Conservation (phyloP, 129 eudicot species). For the Flaveria robusta region DNA sequence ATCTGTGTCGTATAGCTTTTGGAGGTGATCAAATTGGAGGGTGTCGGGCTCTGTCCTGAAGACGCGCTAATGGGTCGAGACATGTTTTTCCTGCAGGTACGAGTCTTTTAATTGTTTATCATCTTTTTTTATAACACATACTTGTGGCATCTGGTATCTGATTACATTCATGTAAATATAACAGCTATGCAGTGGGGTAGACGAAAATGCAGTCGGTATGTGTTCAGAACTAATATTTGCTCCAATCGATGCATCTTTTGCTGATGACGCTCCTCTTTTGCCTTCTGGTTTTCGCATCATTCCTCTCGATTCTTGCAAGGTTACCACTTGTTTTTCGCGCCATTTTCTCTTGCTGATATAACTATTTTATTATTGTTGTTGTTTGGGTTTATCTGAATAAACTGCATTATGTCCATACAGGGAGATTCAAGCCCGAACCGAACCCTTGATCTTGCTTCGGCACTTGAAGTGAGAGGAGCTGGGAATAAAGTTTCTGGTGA, state of each 20-base stretch:
- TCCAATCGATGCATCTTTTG: slow-evolving; percentile 12
- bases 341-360: neutral
- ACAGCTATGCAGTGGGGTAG: slow-evolving; percentile 18
- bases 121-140: neutral
- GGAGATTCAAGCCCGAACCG: slow-evolving; percentile 62
- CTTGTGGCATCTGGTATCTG: neutral
- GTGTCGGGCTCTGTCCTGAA: slow-evolving; percentile 58
- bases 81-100: slow-evolving; percentile 78
- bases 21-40: slow-evolving; percentile 85
- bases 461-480: slow-evolving; percentile 67
- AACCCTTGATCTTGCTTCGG: slow-evolving; percentile 77
- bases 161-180: neutral
- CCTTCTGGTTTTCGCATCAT: slow-evolving; percentile 18
- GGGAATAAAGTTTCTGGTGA: slow-evolving; percentile 49
- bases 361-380: neutral
- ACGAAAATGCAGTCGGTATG: slow-evolving; percentile 10
- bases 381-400: neutral
- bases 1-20: slow-evolving; percentile 47
- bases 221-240: slow-evolving; percentile 12
- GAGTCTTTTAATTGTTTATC: neutral
- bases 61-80: slow-evolving; percentile 73
- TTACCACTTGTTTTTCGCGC: neutral
- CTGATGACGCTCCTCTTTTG: slow-evolving; percentile 12
- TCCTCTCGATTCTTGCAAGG: slow-evolving; percentile 16
- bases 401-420: slow-evolving; percentile 22